Conservation (phyloP, 2,329 filamentous ascomycete genomes). For the Phymatotrichopsis omnivora region DNA sequence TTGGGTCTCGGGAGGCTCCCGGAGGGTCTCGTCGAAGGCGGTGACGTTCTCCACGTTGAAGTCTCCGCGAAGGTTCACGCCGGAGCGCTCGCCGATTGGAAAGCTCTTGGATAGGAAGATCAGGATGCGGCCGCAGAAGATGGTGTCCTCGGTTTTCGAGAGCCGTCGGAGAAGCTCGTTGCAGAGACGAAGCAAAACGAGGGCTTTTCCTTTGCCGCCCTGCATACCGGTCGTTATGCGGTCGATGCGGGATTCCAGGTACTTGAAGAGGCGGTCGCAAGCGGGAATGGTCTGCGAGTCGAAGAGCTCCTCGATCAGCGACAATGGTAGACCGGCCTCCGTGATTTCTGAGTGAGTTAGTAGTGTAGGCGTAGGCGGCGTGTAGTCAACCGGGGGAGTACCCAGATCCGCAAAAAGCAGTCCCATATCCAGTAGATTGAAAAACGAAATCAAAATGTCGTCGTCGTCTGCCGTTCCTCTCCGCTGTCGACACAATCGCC, state of each 20-base stretch:
- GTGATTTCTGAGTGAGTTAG: slow-evolving; percentile 41
- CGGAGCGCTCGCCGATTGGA: slow-evolving; percentile 90
- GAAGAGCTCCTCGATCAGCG: slow-evolving; percentile 85
- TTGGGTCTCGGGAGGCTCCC: slow-evolving; percentile 34
- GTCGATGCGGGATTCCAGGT: slow-evolving; percentile 84
- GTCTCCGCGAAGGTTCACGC: slow-evolving; percentile 89
- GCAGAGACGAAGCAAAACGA: slow-evolving; percentile 85
- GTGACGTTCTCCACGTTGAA: slow-evolving; percentile 95
- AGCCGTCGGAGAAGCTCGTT: slow-evolving; percentile 89
- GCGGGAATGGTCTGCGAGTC: slow-evolving; percentile 92
- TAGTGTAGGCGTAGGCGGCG: slow-evolving; percentile 6
- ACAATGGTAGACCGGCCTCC: slow-evolving; percentile 74
- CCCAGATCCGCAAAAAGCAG: slow-evolving; percentile 75
- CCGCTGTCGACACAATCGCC: slow-evolving; percentile 25
- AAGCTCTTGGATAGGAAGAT: slow-evolving; percentile 99
- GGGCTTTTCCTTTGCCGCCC: slow-evolving; percentile 54
- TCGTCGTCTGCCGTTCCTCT: slow-evolving; percentile 34
- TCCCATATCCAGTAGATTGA: slow-evolving; percentile 91
- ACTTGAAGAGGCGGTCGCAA: slow-evolving; percentile 86
- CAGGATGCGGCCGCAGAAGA: slow-evolving; percentile 94
- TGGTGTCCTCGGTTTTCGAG: slow-evolving; percentile 91
- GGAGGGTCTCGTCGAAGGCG: slow-evolving; percentile 55
- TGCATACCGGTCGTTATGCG: slow-evolving; percentile 57
- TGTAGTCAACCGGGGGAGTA: slow-evolving; percentile 39
- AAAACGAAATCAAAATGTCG: slow-evolving; percentile 61